These are phyloP conservation scores for Chiua virens DNA, from an alignment of 768 basidiomycete species.

Conservation along the genomic window DNA sequence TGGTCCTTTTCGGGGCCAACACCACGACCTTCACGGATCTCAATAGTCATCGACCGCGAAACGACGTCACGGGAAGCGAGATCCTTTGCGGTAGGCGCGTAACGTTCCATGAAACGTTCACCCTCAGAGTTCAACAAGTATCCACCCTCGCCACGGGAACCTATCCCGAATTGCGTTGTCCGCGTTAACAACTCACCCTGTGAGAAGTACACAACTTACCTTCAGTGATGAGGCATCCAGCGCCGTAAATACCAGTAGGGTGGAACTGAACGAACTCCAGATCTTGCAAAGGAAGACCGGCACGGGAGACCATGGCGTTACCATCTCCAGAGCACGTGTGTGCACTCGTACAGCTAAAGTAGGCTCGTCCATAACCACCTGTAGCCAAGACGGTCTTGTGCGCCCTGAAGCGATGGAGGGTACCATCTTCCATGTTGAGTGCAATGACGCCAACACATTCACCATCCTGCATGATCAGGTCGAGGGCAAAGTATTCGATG, in stretches of 20 bases:
- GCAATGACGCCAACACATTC: constrained; percentile 99
- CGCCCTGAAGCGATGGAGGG: constrained; percentile 95
- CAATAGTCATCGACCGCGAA: constrained; percentile 98
- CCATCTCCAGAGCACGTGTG: constrained; percentile 99
- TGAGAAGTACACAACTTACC: constrained; percentile 44
- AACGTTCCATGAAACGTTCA: constrained; percentile 99
- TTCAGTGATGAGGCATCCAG: constrained; percentile 98
- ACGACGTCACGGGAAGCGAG: constrained; percentile 99
- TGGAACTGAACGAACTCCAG: constrained; percentile 99
- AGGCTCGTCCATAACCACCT: constrained; percentile 96
- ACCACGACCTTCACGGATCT: constrained; percentile 98
- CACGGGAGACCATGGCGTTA: constrained; percentile 97
- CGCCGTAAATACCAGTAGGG: constrained; percentile 98
- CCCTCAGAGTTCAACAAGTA: constrained; percentile 98
- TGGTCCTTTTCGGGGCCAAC: constrained; percentile 99
- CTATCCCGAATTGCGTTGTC: constrained; percentile 37
- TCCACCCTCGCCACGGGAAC: constrained; percentile 98
- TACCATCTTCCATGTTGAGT: constrained; percentile 99
- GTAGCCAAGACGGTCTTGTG: constrained; percentile 99
- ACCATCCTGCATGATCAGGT: constrained; percentile 97
- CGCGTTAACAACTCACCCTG: background rate
- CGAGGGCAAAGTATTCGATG: constrained; percentile 99
- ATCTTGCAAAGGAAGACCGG: constrained; percentile 95
- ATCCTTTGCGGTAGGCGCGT: constrained; percentile 99
- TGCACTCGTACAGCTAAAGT: constrained; percentile 98